A percentile compares a stretch with the other conserved stretches of the same genome.
Conservation (phyloP, 768 basidiomycete species). For the Leccinellum luteum region DNA sequence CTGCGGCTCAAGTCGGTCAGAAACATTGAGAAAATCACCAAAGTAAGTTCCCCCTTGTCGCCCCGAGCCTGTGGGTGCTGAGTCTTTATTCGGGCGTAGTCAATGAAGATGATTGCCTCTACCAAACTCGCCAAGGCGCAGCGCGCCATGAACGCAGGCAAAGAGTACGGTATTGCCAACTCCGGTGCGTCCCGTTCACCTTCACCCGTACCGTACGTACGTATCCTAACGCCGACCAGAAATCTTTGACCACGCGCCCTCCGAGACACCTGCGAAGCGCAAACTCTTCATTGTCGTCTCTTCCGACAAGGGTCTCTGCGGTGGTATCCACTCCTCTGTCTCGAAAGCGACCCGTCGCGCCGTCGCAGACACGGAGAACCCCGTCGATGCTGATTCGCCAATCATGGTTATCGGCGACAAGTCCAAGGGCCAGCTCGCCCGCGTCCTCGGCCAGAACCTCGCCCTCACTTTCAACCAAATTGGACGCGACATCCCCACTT, state of each 20-base stretch:
- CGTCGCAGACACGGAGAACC: constrained; percentile 48
- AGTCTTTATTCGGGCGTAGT: constrained; percentile 42
- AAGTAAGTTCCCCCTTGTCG: no score
- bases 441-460: constrained; percentile 62
- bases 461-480: constrained; percentile 95
- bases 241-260: constrained; percentile 77
- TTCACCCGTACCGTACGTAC: neutral
- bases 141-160: constrained; percentile 87
- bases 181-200: constrained; percentile 51
- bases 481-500: constrained; percentile 95
- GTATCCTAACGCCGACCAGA: constrained; percentile 45
- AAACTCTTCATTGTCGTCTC: constrained; percentile 94
- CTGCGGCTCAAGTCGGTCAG: constrained; percentile 91
- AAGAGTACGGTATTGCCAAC: constrained; percentile 91
- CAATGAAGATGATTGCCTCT: constrained; percentile 99
- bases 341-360: constrained; percentile 83
- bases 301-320: constrained; percentile 98
- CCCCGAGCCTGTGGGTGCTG: constrained; percentile 3
- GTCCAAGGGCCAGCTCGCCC: constrained; percentile 87
- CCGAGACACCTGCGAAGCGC: constrained; percentile 65
- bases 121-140: constrained; percentile 96
- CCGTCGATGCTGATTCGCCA: constrained; percentile 57
- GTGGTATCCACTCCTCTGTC: constrained; percentile 98
- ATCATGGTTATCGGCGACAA: constrained; percentile 96
- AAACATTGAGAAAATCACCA: constrained; percentile 99